phyloP scores from a whole-genome alignment of 768 basidiomycete genomes.

The Guyanaporus albipodus region DNA sequence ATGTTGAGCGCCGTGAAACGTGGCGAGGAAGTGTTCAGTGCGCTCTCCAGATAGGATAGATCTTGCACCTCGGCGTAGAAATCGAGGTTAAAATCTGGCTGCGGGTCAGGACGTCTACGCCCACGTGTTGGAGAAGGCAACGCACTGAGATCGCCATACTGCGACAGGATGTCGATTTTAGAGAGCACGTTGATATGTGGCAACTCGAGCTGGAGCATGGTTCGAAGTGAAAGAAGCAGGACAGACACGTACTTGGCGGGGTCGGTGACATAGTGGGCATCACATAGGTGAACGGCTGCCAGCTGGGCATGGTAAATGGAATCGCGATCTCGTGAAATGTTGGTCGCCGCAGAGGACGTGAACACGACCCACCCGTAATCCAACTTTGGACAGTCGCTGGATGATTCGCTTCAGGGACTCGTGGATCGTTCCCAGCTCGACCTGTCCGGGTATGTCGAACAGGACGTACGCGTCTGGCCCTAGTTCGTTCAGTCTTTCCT shows the following conservation, averaged over 20 bases:
- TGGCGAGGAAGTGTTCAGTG: slow-evolving; percentile 60
- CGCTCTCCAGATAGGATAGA: slow-evolving; percentile 78
- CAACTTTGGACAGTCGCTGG: slow-evolving; percentile 60
- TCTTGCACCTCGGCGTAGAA: slow-evolving; percentile 99
- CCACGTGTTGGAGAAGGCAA: slow-evolving; percentile 1
- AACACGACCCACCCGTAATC: slow-evolving; percentile 77
- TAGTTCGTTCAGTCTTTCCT: slow-evolving; percentile 59
- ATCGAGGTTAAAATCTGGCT: slow-evolving; percentile 89
- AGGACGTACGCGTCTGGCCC: slow-evolving; percentile 80
- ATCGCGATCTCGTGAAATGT: background rate
- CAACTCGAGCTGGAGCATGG: slow-evolving; percentile 98
- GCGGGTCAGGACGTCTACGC: background rate
- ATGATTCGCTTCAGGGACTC: slow-evolving; percentile 82
- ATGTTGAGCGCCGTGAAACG: slow-evolving; percentile 79
- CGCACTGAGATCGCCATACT: slow-evolving; percentile 89
- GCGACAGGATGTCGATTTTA: slow-evolving; percentile 86
- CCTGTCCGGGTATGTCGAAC: slow-evolving; percentile 96
- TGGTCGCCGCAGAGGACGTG: background rate
- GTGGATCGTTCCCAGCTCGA: slow-evolving; percentile 96
- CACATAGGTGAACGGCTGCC: slow-evolving; percentile 91
- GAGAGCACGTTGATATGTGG: slow-evolving; percentile 97
- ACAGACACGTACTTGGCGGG: slow-evolving; percentile 93
- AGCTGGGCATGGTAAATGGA: slow-evolving; percentile 46
- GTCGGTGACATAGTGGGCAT: slow-evolving; percentile 96
- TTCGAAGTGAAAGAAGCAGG: slow-evolving; percentile 84